Evolutionary conservation across 2,329 filamentous ascomycete species (phyloP).

Genomic region (Pestalotiopsis sp.): DNA sequence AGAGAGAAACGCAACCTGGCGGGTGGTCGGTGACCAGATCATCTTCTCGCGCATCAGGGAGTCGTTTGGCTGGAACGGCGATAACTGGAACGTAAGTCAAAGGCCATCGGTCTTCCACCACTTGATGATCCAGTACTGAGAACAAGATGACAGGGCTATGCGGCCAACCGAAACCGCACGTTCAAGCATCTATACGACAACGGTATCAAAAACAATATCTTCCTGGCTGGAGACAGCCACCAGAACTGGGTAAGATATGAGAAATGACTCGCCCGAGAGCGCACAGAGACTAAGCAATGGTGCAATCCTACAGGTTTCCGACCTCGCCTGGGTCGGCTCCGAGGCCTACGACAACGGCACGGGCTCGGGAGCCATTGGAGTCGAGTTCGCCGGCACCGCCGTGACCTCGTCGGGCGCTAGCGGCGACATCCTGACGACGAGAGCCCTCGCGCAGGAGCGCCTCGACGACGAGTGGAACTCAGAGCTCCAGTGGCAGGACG

Average conservation of each 20-base stretch:
- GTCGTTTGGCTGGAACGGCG: neutral
- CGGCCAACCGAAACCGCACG: slow-evolving; percentile 71
- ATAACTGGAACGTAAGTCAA: slow-evolving; percentile 5
- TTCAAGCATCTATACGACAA: slow-evolving; percentile 67
- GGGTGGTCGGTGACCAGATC: slow-evolving; percentile 71
- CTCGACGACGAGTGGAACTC: slow-evolving; percentile 9
- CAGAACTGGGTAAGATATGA: slow-evolving; percentile 56
- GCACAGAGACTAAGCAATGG: too few species aligned
- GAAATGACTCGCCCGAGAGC: neutral
- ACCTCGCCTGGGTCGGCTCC: slow-evolving; percentile 59
- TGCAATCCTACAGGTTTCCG: too few species aligned
- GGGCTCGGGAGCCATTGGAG: slow-evolving; percentile 58
- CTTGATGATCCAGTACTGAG: neutral
- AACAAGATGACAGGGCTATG: slow-evolving; percentile 55
- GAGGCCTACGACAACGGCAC: slow-evolving; percentile 54
- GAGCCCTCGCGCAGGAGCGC: neutral
- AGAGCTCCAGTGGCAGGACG: slow-evolving; percentile 11
- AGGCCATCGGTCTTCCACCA: too few species aligned
- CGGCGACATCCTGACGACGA: neutral
- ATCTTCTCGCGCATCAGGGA: slow-evolving; percentile 53
- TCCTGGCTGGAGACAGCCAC: slow-evolving; percentile 72
- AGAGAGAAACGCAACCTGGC: slow-evolving; percentile 69
- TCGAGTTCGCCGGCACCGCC: slow-evolving; percentile 68
- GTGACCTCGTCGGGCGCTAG: slow-evolving; percentile 42
- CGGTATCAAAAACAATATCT: slow-evolving; percentile 71